Conservation (phyloP, 1,284 basidiomycete genomes). For the Sutorius eximius region DNA sequence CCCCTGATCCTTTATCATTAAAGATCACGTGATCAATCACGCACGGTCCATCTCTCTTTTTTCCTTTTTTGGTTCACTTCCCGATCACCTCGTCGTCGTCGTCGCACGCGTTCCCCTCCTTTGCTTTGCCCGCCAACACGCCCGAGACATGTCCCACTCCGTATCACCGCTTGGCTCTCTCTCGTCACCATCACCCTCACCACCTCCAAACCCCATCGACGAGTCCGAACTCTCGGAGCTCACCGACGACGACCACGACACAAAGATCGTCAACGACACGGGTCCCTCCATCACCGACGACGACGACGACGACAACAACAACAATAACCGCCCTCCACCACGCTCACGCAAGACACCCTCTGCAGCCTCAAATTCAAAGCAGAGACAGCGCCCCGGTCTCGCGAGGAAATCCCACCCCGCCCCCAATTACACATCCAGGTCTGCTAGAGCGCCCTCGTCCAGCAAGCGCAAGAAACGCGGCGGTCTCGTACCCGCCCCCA, state of each 20-base stretch:
- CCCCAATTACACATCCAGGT: slow-evolving; percentile 12
- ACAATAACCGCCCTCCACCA: slow-evolving; percentile 17
- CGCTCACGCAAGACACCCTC: slow-evolving; percentile 19
- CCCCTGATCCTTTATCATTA: slow-evolving; percentile 3
- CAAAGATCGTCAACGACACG: slow-evolving; percentile 19
- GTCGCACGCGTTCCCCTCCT: slow-evolving; percentile 18
- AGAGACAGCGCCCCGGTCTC: slow-evolving; percentile 10
- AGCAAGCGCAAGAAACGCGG: slow-evolving; percentile 57
- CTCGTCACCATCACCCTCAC: slow-evolving; percentile 49
- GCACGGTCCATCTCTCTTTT: slow-evolving; percentile 25
- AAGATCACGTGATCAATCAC: slow-evolving; percentile 27
- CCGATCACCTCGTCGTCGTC: slow-evolving; percentile 25
- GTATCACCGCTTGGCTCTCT: slow-evolving; percentile 55
- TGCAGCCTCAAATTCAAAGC: slow-evolving; percentile 5
- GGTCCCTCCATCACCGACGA: slow-evolving; percentile 14
- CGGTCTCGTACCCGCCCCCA: slow-evolving; percentile 67
- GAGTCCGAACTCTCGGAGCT: slow-evolving; percentile 79
- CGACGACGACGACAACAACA: slow-evolving; percentile 25
- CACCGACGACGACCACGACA: slow-evolving; percentile 73
- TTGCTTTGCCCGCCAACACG: neutral
- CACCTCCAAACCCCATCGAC: slow-evolving; percentile 40
- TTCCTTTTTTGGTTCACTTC: slow-evolving; percentile 17
- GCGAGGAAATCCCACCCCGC: slow-evolving; percentile 1
- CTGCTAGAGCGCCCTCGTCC: slow-evolving; percentile 23
- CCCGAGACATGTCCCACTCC: slow-evolving; percentile 21